These are phyloP conservation scores for Peronospora tabacina DNA, from an alignment of 352 stramenopile species.

Conservation along the genomic window DNA sequence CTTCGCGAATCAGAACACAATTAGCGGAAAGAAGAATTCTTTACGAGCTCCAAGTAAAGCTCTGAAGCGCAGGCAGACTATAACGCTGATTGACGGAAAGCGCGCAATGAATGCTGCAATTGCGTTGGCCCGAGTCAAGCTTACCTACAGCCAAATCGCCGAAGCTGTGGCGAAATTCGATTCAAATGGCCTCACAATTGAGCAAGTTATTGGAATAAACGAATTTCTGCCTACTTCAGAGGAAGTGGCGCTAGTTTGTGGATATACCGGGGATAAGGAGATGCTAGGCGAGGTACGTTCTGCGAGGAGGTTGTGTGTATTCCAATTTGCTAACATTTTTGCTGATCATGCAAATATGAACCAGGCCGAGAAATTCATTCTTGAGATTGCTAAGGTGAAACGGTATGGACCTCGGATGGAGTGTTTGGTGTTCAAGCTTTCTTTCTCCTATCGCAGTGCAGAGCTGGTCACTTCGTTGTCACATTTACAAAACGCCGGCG, in stretches of 20 bases:
- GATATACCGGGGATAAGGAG: slow-evolving; percentile 64
- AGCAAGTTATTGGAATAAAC: slow-evolving; percentile 85
- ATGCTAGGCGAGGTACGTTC: slow-evolving; percentile 57
- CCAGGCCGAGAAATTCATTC: slow-evolving; percentile 83
- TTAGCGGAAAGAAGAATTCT: slow-evolving; percentile 41
- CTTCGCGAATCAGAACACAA: slow-evolving; percentile 54
- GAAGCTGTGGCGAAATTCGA: slow-evolving; percentile 66
- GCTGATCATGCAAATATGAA: slow-evolving; percentile 1
- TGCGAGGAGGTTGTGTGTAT: background rate
- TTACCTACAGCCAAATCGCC: slow-evolving; percentile 87
- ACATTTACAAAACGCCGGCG: slow-evolving; percentile 85
- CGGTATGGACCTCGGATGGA: slow-evolving; percentile 60
- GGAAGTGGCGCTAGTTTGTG: slow-evolving; percentile 75
- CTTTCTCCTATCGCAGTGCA: slow-evolving; percentile 57
- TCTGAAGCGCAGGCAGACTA: slow-evolving; percentile 67
- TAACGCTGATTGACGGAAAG: slow-evolving; percentile 93
- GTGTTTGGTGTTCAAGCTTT: slow-evolving; percentile 76
- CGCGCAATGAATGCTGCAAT: slow-evolving; percentile 97
- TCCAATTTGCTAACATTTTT: slow-evolving; percentile 1
- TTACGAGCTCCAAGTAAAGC: slow-evolving; percentile 28
- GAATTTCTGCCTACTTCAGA: slow-evolving; percentile 92
- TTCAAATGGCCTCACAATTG: slow-evolving; percentile 43
- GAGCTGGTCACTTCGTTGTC: slow-evolving; percentile 78
- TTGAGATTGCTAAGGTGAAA: slow-evolving; percentile 77
- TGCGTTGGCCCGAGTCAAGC: slow-evolving; percentile 91